Evolutionary conservation across 108 stramenopile genomes (phyloP).

Genomic region (Schizochytrium sp.): DNA sequence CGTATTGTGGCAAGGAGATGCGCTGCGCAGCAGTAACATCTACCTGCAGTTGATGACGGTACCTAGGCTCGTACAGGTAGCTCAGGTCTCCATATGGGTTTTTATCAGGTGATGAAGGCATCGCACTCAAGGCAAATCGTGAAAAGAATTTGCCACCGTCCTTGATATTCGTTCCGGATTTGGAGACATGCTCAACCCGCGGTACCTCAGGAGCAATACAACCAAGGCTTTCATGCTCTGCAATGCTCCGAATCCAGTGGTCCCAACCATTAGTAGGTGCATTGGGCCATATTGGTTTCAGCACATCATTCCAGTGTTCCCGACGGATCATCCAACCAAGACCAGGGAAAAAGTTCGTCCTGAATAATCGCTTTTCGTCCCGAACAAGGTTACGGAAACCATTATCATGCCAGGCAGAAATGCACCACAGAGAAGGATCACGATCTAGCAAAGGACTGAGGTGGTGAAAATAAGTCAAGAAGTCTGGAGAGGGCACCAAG

Average conservation of each 20-base stretch:
- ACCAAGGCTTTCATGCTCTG: neutral
- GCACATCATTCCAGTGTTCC: neutral
- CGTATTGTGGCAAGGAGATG: neutral
- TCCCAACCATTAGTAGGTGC: slow-evolving; percentile 59
- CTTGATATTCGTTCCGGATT: neutral
- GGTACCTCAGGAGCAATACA: slow-evolving; percentile 45
- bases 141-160: neutral
- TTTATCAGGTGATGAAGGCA: neutral
- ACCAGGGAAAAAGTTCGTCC: slow-evolving; percentile 60
- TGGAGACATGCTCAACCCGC: slow-evolving; percentile 30
- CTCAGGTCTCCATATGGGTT: neutral
- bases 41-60: neutral
- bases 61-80: neutral
- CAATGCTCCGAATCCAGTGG: slow-evolving; percentile 36
- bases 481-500: neutral
- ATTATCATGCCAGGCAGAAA: slow-evolving; percentile 61
- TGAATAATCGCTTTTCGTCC: neutral
- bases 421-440: slow-evolving; percentile 47
- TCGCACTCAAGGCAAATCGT: neutral
- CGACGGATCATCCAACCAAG: slow-evolving; percentile 54
- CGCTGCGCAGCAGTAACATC: neutral
- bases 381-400: neutral
- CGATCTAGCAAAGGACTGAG: neutral
- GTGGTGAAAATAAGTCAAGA: neutral
- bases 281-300: neutral